Percentiles rank a stretch among this genome's conserved stretches.
Evolutionary conservation across 768 basidiomycete species (phyloP).

Genomic region (Rhodotorula paludigena): DNA sequence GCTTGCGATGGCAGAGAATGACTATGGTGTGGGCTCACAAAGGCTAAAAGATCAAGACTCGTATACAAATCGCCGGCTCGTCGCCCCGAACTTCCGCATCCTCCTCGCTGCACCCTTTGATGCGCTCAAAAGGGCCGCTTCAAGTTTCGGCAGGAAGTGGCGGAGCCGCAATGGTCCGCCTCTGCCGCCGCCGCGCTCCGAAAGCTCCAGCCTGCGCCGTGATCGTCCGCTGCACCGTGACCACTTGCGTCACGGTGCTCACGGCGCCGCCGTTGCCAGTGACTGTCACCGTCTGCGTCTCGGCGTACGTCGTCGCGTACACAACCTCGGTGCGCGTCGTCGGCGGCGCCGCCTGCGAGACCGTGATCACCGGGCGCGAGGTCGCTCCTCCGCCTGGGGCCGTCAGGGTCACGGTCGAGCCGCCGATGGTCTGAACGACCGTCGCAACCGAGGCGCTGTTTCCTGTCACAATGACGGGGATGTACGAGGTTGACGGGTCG

Average conservation of each 20-base stretch:
- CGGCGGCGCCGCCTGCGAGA: conserved; percentile 12
- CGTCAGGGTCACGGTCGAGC: conserved; percentile 11
- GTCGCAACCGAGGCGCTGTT: background rate
- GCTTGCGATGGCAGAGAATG: too few relatives aligned
- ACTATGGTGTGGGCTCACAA: too few relatives aligned
- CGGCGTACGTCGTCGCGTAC: conserved; percentile 17
- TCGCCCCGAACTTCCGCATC: too few relatives aligned
- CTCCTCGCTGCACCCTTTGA: too few relatives aligned
- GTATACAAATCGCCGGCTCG: too few relatives aligned
- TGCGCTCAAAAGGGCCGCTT: too few relatives aligned
- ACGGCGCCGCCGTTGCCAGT: conserved; percentile 6
- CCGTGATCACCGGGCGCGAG: background rate
- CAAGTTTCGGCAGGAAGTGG: too few relatives aligned
- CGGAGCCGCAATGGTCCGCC: too few relatives aligned
- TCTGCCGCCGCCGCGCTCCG: background rate
- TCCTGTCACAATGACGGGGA: background rate
- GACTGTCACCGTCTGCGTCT: conserved; percentile 26
- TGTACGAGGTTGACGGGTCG: conserved; percentile 3
- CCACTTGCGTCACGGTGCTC: conserved; percentile 4
- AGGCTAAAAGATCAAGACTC: too few relatives aligned
- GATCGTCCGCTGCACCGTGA: conserved; percentile 13
- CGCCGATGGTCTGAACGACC: conserved; percentile 1
- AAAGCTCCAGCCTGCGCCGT: conserved; percentile 1
- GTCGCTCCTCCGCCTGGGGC: background rate
- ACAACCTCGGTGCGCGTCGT: conserved; percentile 11